Percentiles rank a stretch among this genome's conserved stretches.
These are phyloP conservation scores for Arachis hypogaea DNA, from an alignment of 306 rosid species.

Conservation along the genomic window DNA sequence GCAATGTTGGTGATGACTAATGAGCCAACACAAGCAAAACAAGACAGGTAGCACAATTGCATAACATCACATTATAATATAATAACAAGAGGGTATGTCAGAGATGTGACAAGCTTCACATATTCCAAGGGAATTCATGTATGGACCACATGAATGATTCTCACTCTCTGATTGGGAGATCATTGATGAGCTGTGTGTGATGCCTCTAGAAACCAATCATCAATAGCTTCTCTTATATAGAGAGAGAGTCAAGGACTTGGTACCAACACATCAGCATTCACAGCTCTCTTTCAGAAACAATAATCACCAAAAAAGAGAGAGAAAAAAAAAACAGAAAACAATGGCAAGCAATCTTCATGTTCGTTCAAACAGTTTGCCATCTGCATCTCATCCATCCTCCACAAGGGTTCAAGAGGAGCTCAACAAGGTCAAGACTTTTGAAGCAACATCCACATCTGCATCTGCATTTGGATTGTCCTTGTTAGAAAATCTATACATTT, in stretches of 20 bases:
- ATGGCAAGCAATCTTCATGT: conserved; percentile 54
- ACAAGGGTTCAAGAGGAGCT: conserved; percentile 57
- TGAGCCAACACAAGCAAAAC: conserved; percentile 31
- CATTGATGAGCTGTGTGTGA: not conserved
- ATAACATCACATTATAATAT: too few relatives aligned
- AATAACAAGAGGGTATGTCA: not conserved
- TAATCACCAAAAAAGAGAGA: too few relatives aligned
- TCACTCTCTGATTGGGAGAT: not conserved
- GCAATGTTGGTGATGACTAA: conserved; percentile 45
- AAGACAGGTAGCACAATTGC: conserved; percentile 35
- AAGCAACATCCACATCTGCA: conserved; percentile 43
- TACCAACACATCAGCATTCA: too few relatives aligned
- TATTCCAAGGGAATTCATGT: conserved; percentile 37
- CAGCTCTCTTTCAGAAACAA: too few relatives aligned
- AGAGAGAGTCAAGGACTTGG: conserved; percentile 19
- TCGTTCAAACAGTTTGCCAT: conserved; percentile 72
- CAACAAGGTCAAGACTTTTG: conserved; percentile 50
- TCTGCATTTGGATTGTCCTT: conserved; percentile 46
- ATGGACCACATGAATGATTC: conserved; percentile 47
- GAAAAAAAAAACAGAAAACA: not conserved
- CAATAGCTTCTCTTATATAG: conserved; percentile 25
- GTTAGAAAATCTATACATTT: conserved; percentile 53
- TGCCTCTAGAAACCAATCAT: not conserved
- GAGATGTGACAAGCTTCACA: conserved; percentile 46
- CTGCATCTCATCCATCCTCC: conserved; percentile 65